These are phyloP conservation scores for Chaetomiaceae sp. DNA, from an alignment of 2,329 filamentous ascomycete species.

Conservation along the genomic window DNA sequence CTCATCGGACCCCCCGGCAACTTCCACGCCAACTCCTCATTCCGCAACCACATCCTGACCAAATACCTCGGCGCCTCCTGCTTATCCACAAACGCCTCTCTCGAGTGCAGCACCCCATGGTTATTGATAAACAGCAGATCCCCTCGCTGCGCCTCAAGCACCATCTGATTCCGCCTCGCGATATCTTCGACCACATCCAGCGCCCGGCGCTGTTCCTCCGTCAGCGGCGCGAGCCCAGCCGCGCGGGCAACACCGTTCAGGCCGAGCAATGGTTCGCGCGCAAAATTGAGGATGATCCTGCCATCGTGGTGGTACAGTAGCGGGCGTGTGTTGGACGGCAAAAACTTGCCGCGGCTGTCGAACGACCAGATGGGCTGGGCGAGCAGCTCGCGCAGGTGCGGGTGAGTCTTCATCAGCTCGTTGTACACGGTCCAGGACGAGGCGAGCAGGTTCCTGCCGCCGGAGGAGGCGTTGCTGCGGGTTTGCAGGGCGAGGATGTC, in stretches of 20 bases:
- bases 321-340: constrained; percentile 48
- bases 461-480: constrained; percentile 52
- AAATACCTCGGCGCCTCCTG: constrained; percentile 48
- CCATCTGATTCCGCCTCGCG: constrained; percentile 49
- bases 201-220: constrained; percentile 47
- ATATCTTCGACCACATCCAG: constrained; percentile 53
- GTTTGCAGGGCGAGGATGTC: constrained; percentile 65
- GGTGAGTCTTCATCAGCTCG: constrained; percentile 56
- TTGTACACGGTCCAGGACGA: constrained; percentile 66
- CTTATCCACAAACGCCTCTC: constrained; percentile 53
- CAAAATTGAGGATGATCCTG: constrained; percentile 54
- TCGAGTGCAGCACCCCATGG: constrained; percentile 54
- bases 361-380: constrained; percentile 60
- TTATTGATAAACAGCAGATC: constrained; percentile 65
- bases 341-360: constrained; percentile 46
- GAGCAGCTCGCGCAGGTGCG: constrained; percentile 61
- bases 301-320: constrained; percentile 49
- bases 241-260: constrained; percentile 48
- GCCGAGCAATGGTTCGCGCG: constrained; percentile 51
- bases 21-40: constrained; percentile 19
- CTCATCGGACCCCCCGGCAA: constrained; percentile 18
- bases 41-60: constrained; percentile 52
- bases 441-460: constrained; percentile 61
- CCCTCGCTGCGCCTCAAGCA: constrained; percentile 49
- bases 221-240: constrained; percentile 44